Conservation (phyloP, 768 basidiomycete species). For the Calocera viscosa region DNA sequence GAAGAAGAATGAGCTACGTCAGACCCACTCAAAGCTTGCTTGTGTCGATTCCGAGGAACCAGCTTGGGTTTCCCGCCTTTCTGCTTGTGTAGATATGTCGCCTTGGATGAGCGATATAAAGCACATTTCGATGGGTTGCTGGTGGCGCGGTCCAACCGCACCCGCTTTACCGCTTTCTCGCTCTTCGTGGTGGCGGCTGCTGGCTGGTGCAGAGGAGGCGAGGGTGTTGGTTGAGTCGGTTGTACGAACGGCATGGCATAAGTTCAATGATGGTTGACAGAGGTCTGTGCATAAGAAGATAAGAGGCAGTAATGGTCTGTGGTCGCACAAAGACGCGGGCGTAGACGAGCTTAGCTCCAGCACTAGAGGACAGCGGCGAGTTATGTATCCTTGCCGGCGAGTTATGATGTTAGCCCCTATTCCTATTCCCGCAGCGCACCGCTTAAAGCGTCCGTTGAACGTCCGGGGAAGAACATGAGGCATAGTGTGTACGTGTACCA, state of each 20-base stretch:
- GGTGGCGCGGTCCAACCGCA: neutral
- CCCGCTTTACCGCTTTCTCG: neutral
- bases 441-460: neutral
- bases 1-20: neutral
- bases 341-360: neutral
- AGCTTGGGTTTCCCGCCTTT: too few relatives aligned
- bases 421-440: neutral
- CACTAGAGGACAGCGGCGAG: neutral
- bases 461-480: neutral
- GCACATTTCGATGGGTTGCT: neutral
- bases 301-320: neutral
- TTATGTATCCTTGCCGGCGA: neutral
- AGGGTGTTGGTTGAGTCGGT: neutral
- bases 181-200: neutral
- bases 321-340: neutral
- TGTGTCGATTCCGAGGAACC: too few relatives aligned
- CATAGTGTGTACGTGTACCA: neutral
- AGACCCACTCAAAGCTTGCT: too few relatives aligned
- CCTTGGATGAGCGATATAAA: neutral
- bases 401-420: neutral
- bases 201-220: neutral
- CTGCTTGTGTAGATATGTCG: too few relatives aligned
- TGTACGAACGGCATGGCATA: neutral
- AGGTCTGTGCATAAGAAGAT: neutral
- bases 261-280: neutral